These are phyloP conservation scores for Helenozyma rhizophorensis DNA, from an alignment of 805 yeast genomes.

Conservation along the genomic window DNA sequence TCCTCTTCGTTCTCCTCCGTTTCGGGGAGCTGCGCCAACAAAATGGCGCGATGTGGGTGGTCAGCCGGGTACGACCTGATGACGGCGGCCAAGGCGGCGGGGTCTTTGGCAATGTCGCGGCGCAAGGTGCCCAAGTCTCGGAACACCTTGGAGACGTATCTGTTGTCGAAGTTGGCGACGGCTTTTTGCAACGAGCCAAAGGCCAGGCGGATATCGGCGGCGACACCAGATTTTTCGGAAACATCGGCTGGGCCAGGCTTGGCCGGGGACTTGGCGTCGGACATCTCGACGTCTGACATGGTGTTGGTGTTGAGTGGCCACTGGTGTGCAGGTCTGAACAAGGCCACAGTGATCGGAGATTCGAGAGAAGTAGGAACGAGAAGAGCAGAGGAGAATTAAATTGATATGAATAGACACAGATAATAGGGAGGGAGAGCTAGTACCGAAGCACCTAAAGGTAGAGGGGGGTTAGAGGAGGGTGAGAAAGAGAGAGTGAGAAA, in stretches of 20 bases:
- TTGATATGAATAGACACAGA: too few species aligned
- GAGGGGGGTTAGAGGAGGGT: too few species aligned
- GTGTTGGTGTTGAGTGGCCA: neutral
- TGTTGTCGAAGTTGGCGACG: slow-evolving; percentile 71
- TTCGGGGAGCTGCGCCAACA: slow-evolving; percentile 24
- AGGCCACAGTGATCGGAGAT: neutral
- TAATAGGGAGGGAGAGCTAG: too few species aligned
- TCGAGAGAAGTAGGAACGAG: neutral
- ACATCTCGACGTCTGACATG: slow-evolving; percentile 16
- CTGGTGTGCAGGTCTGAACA: neutral
- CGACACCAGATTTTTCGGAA: slow-evolving; percentile 13
- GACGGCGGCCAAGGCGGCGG: slow-evolving; percentile 49
- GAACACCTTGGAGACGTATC: slow-evolving; percentile 80
- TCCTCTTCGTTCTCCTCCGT: slow-evolving; percentile 12
- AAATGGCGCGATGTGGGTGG: slow-evolving; percentile 35
- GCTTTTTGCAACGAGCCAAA: slow-evolving; percentile 56
- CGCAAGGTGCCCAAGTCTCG: slow-evolving; percentile 79
- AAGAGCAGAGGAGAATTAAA: too few species aligned
- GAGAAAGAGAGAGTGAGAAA: too few species aligned
- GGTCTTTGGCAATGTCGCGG: slow-evolving; percentile 46
- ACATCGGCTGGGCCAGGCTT: too few species aligned
- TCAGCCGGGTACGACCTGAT: slow-evolving; percentile 54
- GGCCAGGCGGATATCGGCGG: slow-evolving; percentile 35
- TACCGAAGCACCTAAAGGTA: too few species aligned
- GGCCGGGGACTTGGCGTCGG: slow-evolving; percentile 1